These are phyloP conservation scores for Daldinia bambusicola DNA, from an alignment of 495 filamentous ascomycete genomes.

Conservation along the genomic window DNA sequence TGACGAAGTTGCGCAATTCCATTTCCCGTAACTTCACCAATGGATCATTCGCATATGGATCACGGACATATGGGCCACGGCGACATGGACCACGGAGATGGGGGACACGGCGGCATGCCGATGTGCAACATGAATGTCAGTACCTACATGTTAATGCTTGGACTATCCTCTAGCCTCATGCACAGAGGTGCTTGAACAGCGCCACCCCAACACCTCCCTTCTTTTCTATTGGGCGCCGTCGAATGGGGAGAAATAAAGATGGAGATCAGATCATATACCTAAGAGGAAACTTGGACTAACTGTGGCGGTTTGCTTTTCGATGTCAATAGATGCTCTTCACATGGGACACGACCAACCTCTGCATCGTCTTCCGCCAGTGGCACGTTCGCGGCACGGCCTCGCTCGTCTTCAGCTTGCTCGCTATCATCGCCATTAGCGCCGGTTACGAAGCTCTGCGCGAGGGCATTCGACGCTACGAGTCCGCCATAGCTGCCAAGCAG, in stretches of 20 bases:
- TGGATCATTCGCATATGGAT: slow-evolving; percentile 60
- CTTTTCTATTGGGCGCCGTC: slow-evolving; percentile 27
- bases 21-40: slow-evolving; percentile 24
- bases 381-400: slow-evolving; percentile 76
- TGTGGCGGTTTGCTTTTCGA: slow-evolving; percentile 11
- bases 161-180: slow-evolving; percentile 22
- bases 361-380: slow-evolving; percentile 95
- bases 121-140: slow-evolving; percentile 87
- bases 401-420: slow-evolving; percentile 82
- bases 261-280: not conserved
- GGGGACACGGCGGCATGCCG: slow-evolving; percentile 55
- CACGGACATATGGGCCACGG: slow-evolving; percentile 66
- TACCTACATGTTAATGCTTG: slow-evolving; percentile 1
- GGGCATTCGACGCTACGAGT: slow-evolving; percentile 78
- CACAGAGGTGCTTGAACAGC: slow-evolving; percentile 9
- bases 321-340: slow-evolving; percentile 91
- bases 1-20: slow-evolving; percentile 5
- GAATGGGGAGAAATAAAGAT: not conserved
- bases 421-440: slow-evolving; percentile 81
- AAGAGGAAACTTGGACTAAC: slow-evolving; percentile 11
- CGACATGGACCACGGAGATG: slow-evolving; percentile 63
- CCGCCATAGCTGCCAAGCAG: slow-evolving; percentile 61
- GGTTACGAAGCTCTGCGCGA: slow-evolving; percentile 92
- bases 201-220: slow-evolving; percentile 16
- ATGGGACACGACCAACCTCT: slow-evolving; percentile 90